These are phyloP conservation scores for Trypanosoma boissoni DNA, from an alignment of 208 protist species.

Conservation along the genomic window DNA sequence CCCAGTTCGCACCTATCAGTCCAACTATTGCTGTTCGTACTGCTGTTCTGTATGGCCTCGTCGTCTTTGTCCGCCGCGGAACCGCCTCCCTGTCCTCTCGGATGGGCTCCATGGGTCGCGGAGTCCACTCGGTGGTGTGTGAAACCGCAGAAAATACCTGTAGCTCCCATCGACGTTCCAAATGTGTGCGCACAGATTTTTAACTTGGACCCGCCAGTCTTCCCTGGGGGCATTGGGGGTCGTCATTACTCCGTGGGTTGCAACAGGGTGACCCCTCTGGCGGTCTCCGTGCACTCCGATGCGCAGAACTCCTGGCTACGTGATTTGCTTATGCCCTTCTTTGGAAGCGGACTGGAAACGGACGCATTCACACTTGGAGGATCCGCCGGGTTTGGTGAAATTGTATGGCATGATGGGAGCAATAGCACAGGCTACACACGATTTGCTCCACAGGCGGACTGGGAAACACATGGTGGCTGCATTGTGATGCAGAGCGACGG, in stretches of 20 bases:
- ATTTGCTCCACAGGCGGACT: slow-evolving; percentile 30
- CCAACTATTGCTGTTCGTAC: not conserved
- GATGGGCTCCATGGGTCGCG: slow-evolving; percentile 7
- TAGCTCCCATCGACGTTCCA: slow-evolving; percentile 11
- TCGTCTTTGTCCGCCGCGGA: not conserved
- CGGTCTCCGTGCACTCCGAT: slow-evolving; percentile 27
- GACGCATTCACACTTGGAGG: slow-evolving; percentile 26
- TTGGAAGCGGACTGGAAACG: not conserved
- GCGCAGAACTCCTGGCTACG: slow-evolving; percentile 28
- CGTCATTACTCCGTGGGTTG: not conserved
- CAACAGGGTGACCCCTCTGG: slow-evolving; percentile 7
- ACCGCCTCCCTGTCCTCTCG: slow-evolving; percentile 1
- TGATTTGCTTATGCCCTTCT: slow-evolving; percentile 10
- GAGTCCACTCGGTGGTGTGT: slow-evolving; percentile 10
- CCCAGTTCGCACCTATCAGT: too few relatives aligned
- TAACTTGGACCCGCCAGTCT: slow-evolving; percentile 10
- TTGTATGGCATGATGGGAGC: slow-evolving; percentile 33
- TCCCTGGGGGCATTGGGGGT: too few relatives aligned
- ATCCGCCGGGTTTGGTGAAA: slow-evolving; percentile 27
- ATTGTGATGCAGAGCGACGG: slow-evolving; percentile 46
- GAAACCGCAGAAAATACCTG: slow-evolving; percentile 7
- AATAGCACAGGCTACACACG: slow-evolving; percentile 29
- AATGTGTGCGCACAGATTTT: slow-evolving; percentile 22
- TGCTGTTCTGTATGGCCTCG: not conserved
- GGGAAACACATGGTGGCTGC: slow-evolving; percentile 34